phyloP scores from a whole-genome alignment of 345 rosid genomes.

The Brassica incana region DNA sequence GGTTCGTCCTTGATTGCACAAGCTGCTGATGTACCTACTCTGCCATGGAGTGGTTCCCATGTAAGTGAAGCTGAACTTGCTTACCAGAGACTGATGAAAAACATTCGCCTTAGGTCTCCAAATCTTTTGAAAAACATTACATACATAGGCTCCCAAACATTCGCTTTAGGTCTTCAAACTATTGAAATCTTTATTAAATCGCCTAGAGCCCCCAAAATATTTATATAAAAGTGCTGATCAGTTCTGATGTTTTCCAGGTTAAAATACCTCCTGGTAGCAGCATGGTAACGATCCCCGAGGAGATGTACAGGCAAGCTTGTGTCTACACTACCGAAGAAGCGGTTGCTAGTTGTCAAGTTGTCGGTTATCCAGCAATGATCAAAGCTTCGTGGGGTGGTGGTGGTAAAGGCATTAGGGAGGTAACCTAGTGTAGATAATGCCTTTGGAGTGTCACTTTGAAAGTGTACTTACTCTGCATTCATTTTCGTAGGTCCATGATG shows the following conservation, averaged over 20 bases:
- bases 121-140: too few relatives aligned
- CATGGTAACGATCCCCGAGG: constrained; percentile 84
- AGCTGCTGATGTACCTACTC: constrained; percentile 98
- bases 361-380: constrained; percentile 99
- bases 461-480: background rate
- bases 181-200: too few relatives aligned
- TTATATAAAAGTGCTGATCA: background rate
- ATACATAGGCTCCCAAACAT: too few relatives aligned
- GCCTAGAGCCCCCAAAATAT: too few relatives aligned
- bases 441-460: background rate
- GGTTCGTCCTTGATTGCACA: constrained; percentile 99
- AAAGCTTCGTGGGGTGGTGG: constrained; percentile 99
- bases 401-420: constrained; percentile 99
- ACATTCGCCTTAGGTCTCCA: too few relatives aligned
- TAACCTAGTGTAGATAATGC: constrained; percentile 35
- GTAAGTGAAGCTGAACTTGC: constrained; percentile 44
- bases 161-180: too few relatives aligned
- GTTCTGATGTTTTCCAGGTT: constrained; percentile 55
- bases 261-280: constrained; percentile 72
- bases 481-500: constrained; percentile 81
- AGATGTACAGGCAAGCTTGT: constrained; percentile 88
- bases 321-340: constrained; percentile 98
- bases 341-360: constrained; percentile 93
- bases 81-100: background rate
- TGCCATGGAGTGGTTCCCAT: constrained; percentile 99